A percentile compares a stretch with the other conserved stretches of the same genome.
These are phyloP conservation scores for Penium margaritaceum DNA, from an alignment of 139 green algal species.

Conservation along the genomic window DNA sequence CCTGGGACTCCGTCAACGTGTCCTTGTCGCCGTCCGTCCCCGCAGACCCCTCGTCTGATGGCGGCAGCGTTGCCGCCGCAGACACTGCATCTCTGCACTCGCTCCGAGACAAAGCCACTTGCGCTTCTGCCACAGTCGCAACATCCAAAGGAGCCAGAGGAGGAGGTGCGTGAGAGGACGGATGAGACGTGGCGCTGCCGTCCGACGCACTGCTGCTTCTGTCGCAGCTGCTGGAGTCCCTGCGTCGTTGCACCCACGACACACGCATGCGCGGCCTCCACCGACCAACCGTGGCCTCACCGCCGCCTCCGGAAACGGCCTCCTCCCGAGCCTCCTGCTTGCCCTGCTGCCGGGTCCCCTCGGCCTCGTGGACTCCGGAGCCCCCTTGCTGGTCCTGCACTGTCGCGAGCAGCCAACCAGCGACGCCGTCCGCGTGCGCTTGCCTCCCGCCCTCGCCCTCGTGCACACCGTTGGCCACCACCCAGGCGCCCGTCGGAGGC, in stretches of 20 bases:
- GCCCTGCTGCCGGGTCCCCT: neutral
- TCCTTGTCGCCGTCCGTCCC: too few species aligned
- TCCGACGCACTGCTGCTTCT: too few species aligned
- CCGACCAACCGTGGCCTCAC: too few species aligned
- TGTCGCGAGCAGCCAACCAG: neutral
- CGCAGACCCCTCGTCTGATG: too few species aligned
- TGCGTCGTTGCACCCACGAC: too few species aligned
- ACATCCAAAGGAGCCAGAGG: neutral
- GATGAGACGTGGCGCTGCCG: neutral
- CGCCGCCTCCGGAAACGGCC: too few species aligned
- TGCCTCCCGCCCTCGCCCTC: neutral
- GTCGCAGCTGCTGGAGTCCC: too few species aligned
- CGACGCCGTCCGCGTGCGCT: neutral
- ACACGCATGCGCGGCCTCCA: too few species aligned
- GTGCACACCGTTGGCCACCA: neutral
- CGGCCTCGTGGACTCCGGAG: neutral
- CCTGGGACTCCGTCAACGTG: slow-evolving; percentile 17
- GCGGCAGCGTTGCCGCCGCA: neutral
- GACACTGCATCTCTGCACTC: neutral
- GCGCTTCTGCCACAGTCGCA: neutral
- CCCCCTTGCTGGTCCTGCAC: neutral
- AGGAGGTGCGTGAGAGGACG: neutral
- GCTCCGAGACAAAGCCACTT: neutral
- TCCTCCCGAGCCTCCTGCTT: neutral
- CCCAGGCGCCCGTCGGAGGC: neutral